Evolutionary conservation across 1,284 basidiomycete species (phyloP).

Genomic region (Cutaneotrichosporon dermatis): DNA sequence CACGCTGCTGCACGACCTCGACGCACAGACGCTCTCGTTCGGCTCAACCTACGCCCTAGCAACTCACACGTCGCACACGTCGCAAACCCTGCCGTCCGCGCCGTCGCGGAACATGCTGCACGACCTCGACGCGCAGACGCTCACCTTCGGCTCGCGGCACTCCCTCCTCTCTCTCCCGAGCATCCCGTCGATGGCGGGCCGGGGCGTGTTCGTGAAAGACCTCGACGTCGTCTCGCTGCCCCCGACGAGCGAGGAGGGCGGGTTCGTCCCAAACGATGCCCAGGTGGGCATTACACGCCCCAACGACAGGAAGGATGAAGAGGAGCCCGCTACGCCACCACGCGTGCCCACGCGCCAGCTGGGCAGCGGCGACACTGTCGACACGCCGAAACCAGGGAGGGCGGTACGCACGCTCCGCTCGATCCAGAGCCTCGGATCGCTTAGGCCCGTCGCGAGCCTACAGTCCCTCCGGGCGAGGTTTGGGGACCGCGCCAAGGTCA

Average conservation of each 20-base stretch:
- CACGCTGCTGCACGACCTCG: background rate
- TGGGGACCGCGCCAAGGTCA: too few species aligned
- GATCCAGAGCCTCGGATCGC: conserved; percentile 1
- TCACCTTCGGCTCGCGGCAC: background rate
- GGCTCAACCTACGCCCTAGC: background rate
- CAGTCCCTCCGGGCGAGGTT: background rate
- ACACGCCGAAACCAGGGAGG: background rate
- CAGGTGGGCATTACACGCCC: background rate
- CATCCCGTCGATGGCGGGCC: background rate
- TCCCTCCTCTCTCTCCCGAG: background rate
- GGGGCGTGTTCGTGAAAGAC: background rate
- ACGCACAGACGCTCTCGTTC: background rate
- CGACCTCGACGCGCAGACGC: background rate
- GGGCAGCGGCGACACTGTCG: background rate
- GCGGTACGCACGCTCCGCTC: background rate
- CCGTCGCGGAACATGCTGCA: background rate
- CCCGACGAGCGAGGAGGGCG: background rate
- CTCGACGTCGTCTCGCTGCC: background rate
- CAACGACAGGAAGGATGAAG: background rate
- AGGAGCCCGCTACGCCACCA: background rate
- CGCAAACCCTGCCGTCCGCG: background rate
- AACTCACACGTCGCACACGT: too few species aligned
- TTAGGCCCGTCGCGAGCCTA: background rate
- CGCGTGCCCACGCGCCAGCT: background rate
- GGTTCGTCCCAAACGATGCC: background rate